Evolutionary conservation across 495 filamentous ascomycete genomes (phyloP), one percentile per base, ranked within the genome.

Genomic region (Haplographium delicatum): DNA sequence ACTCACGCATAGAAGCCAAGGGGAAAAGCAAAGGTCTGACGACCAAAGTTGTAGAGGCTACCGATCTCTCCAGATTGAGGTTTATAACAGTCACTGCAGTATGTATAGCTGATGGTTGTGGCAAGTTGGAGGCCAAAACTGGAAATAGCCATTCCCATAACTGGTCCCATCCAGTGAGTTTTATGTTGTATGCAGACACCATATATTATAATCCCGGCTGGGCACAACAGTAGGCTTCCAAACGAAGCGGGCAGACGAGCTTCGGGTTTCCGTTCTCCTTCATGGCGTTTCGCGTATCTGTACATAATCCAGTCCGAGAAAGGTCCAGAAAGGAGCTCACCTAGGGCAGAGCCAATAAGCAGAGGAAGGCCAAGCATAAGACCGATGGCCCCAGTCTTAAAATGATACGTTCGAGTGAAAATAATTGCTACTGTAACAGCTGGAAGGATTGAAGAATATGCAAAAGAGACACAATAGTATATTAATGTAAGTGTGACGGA

Each of bases 41-140:
- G 48, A 25, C 50, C 41, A 33, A 68, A 63, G 43, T 70, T 68
- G 15, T 70, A 54, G 5, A 71, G 42, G 0, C 60, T 59, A n/a
- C 56, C 52, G 20, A 66, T 60, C 56, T 71, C 68, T 0, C 65
- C 57, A 27, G 66, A 61, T 23, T 44, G 19, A 26, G 68, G 63
- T 45, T 62, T 62, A 42, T 72, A 70, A 38, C 62, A 66, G 42
- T 71, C 62, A 5, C 56, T 61, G 20, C 37, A 35, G 41, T 65
- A 68, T 15, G 62, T 54, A 49, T 53, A 66, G 5, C 58, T 52
- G 10, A 50, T 56, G 0, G 65, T 66, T 1, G 60, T 50, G 24
- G 57, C 51, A n/a, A 63, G 53, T 56, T 68, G 64, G 27, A 66
- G 45, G 2, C 65, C 65, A 33, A 68, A 54, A 4, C 51, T 53